phyloP scores from a whole-genome alignment of 257 asterid species.

The Solanum pinnatisectum region DNA sequence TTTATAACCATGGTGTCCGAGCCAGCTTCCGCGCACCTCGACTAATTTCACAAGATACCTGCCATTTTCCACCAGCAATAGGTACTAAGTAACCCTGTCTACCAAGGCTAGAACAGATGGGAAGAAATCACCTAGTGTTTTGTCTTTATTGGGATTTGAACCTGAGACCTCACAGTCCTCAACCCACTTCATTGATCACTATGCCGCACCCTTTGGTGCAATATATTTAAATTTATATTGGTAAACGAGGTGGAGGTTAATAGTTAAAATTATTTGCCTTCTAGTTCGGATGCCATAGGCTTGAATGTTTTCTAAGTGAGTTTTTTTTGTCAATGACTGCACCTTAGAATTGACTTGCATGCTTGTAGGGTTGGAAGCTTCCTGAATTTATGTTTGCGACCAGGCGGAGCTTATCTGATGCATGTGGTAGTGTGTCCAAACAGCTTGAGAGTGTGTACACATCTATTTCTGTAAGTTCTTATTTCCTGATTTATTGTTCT shows the following conservation, averaged over 20 bases:
- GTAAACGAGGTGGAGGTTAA: not conserved
- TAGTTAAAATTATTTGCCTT: not conserved
- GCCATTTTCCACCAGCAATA: not conserved
- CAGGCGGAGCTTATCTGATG: constrained; percentile 78
- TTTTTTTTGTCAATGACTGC: not conserved
- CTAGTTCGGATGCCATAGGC: not conserved
- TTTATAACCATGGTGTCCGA: not conserved
- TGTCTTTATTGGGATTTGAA: not conserved
- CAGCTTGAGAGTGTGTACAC: constrained; percentile 74
- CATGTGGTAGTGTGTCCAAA: constrained; percentile 64
- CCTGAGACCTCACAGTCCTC: not conserved
- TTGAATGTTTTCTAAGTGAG: not conserved
- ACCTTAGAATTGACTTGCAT: not conserved
- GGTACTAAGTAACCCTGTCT: not conserved
- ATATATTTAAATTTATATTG: not conserved
- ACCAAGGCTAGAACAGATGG: not conserved
- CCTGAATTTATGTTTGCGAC: constrained; percentile 94
- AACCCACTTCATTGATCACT: not conserved
- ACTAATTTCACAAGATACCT: not conserved
- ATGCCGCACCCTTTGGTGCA: not conserved
- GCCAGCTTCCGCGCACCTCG: not conserved
- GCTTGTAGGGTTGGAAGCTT: constrained; percentile 80
- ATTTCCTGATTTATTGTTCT: not conserved
- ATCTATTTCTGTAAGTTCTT: constrained; percentile 51
- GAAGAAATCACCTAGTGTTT: not conserved